Evolutionary conservation across 2,329 filamentous ascomycete genomes (phyloP).

Genomic region (Arthroderma sp.): DNA sequence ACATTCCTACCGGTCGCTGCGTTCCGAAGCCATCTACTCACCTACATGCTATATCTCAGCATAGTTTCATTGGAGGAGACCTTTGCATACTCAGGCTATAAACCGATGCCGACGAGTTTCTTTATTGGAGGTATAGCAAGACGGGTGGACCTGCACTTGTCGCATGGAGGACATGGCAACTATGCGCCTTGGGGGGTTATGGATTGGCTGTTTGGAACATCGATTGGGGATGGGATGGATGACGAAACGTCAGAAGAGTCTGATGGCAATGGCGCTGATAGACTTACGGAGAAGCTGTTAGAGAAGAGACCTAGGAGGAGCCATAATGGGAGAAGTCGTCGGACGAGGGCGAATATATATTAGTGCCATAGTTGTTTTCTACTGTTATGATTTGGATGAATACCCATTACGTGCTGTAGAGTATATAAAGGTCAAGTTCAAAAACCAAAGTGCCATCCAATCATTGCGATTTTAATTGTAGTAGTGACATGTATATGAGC

Average conservation of each 20-base stretch:
- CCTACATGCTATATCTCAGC: conserved; percentile 44
- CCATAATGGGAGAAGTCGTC: conserved; percentile 14
- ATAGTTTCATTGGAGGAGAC: conserved; percentile 48
- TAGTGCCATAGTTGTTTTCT: background rate
- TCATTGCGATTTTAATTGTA: conserved; percentile 1
- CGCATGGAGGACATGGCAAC: conserved; percentile 35
- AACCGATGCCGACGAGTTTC: conserved; percentile 45
- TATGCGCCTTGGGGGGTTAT: conserved; percentile 36
- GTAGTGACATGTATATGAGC: conserved; percentile 3
- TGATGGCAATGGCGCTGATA: conserved; percentile 25
- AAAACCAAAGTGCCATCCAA: conserved; percentile 1
- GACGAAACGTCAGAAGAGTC: conserved; percentile 39
- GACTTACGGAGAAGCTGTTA: conserved; percentile 23
- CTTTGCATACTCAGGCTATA: conserved; percentile 50
- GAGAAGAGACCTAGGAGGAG: conserved; percentile 24
- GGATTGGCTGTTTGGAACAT: conserved; percentile 36
- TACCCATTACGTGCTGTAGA: background rate
- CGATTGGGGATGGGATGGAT: conserved; percentile 34
- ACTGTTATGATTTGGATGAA: background rate
- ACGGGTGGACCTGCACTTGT: conserved; percentile 44
- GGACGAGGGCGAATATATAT: conserved; percentile 1
- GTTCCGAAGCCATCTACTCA: conserved; percentile 50
- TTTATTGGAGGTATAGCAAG: conserved; percentile 48
- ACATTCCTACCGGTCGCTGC: conserved; percentile 45
- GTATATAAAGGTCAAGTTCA: background rate